A percentile compares a stretch with the other conserved stretches of the same genome.
Evolutionary conservation across 1,284 basidiomycete species (phyloP).

Genomic region (Pyrrhoderma noxium): DNA sequence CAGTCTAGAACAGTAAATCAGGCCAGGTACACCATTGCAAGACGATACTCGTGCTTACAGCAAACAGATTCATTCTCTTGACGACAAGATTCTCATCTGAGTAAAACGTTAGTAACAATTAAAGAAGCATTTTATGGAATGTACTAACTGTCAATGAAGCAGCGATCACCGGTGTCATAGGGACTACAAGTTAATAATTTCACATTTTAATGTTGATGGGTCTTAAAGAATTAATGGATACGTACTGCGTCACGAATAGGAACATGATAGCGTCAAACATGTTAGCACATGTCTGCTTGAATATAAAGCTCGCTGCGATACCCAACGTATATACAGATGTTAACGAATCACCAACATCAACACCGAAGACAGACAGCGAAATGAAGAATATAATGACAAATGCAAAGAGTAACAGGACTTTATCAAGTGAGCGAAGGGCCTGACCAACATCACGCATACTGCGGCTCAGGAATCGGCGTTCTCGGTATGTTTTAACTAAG

Average conservation of each 20-base stretch:
- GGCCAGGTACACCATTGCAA: neutral
- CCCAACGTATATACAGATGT: slow-evolving; percentile 62
- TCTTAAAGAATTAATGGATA: slow-evolving; percentile 14
- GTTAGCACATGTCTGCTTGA: slow-evolving; percentile 61
- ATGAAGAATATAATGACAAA: slow-evolving; percentile 64
- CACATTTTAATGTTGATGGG: slow-evolving; percentile 1
- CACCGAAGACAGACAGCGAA: slow-evolving; percentile 61
- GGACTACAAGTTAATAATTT: slow-evolving; percentile 46
- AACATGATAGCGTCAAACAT: slow-evolving; percentile 76
- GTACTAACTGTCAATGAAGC: slow-evolving; percentile 53
- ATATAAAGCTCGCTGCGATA: slow-evolving; percentile 68
- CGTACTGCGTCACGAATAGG: slow-evolving; percentile 71
- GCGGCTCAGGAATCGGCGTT: slow-evolving; percentile 60
- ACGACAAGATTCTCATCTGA: slow-evolving; percentile 62
- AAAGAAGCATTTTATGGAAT: neutral
- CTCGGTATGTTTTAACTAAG: slow-evolving; percentile 67
- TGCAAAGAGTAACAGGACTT: slow-evolving; percentile 55
- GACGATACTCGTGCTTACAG: slow-evolving; percentile 32
- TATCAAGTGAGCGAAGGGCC: slow-evolving; percentile 56
- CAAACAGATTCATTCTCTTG: slow-evolving; percentile 70
- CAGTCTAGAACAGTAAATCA: slow-evolving; percentile 36
- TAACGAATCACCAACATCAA: slow-evolving; percentile 52
- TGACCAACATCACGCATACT: slow-evolving; percentile 66
- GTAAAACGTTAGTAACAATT: neutral
- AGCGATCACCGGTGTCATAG: slow-evolving; percentile 70